These are phyloP conservation scores for Aureobasidium sp. DNA, from an alignment of 2,329 filamentous ascomycete genomes.

Conservation along the genomic window DNA sequence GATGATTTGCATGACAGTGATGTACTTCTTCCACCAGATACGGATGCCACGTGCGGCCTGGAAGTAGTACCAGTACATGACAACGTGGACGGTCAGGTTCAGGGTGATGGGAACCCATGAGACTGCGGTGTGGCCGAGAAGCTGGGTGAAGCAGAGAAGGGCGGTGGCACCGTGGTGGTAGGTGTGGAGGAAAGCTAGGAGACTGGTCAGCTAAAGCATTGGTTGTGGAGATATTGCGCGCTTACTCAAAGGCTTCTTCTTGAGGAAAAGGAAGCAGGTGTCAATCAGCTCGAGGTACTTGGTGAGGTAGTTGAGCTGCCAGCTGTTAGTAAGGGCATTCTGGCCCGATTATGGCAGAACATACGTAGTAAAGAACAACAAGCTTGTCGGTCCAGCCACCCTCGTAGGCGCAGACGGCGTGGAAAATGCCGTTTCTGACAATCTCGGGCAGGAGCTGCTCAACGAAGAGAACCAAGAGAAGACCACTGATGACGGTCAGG, in stretches of 20 bases:
- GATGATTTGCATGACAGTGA: slow-evolving; percentile 92
- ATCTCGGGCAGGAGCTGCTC: slow-evolving; percentile 87
- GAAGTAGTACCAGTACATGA: slow-evolving; percentile 99
- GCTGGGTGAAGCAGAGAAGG: slow-evolving; percentile 94
- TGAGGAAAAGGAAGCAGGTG: slow-evolving; percentile 93
- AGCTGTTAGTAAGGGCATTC: slow-evolving; percentile 6
- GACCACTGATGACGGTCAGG: slow-evolving; percentile 76
- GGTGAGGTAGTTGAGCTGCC: slow-evolving; percentile 93
- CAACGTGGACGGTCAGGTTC: slow-evolving; percentile 89
- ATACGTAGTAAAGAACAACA: slow-evolving; percentile 92
- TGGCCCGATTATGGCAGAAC: slow-evolving; percentile 40
- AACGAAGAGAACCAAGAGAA: slow-evolving; percentile 75
- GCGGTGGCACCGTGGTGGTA: slow-evolving; percentile 98
- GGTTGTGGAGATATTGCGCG: slow-evolving; percentile 3
- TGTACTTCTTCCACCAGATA: slow-evolving; percentile 99
- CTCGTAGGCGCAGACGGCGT: slow-evolving; percentile 70
- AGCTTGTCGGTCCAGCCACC: slow-evolving; percentile 93
- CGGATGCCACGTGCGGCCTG: slow-evolving; percentile 90
- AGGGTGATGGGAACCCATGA: slow-evolving; percentile 92
- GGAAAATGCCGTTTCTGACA: slow-evolving; percentile 74
- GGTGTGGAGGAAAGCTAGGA: slow-evolving; percentile 81
- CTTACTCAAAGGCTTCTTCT: slow-evolving; percentile 95
- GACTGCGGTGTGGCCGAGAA: slow-evolving; percentile 85
- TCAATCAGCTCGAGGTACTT: slow-evolving; percentile 96
- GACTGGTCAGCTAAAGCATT: not conserved